Evolutionary conservation across 2,329 filamentous ascomycete species (phyloP).

Genomic region (Plectosphaerella sp.): DNA sequence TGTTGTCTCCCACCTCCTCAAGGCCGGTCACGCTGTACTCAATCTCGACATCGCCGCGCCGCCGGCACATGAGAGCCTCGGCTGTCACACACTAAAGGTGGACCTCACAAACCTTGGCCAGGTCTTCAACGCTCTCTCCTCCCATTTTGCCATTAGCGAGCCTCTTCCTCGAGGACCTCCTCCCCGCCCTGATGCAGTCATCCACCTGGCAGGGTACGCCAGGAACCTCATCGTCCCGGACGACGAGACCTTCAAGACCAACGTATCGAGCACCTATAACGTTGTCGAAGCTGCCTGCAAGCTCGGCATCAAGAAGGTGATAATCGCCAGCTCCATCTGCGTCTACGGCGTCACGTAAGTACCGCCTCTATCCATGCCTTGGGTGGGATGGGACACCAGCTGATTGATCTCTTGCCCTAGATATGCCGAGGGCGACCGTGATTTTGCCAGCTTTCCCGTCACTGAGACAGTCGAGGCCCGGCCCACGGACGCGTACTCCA

Average conservation of each 20-base stretch:
- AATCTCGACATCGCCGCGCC: constrained; percentile 24
- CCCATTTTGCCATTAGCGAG: constrained; percentile 43
- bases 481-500: constrained; percentile 58
- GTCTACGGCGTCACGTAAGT: constrained; percentile 55
- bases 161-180: constrained; percentile 22
- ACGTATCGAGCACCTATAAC: constrained; percentile 54
- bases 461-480: constrained; percentile 55
- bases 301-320: constrained; percentile 56
- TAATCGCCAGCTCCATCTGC: constrained; percentile 55
- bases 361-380: too few relatives aligned
- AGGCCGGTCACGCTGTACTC: constrained; percentile 26
- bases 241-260: constrained; percentile 52
- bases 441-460: constrained; percentile 52
- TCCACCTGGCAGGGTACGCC: constrained; percentile 57
- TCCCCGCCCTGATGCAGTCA: constrained; percentile 51
- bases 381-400: too few relatives aligned
- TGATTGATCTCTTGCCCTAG: too few relatives aligned
- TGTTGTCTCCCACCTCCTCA: constrained; percentile 25
- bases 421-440: constrained; percentile 46
- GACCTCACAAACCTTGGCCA: constrained; percentile 30
- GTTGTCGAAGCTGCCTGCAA: constrained; percentile 60
- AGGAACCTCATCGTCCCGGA: constrained; percentile 59
- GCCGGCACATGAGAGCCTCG: constrained; percentile 17
- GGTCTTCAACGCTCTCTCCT: constrained; percentile 29
- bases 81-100: constrained; percentile 26